Evolutionary conservation across 2,329 filamentous ascomycete species (phyloP), one percentile per base, ranked within the genome.

Genomic region (Trichoderma guizhouense): DNA sequence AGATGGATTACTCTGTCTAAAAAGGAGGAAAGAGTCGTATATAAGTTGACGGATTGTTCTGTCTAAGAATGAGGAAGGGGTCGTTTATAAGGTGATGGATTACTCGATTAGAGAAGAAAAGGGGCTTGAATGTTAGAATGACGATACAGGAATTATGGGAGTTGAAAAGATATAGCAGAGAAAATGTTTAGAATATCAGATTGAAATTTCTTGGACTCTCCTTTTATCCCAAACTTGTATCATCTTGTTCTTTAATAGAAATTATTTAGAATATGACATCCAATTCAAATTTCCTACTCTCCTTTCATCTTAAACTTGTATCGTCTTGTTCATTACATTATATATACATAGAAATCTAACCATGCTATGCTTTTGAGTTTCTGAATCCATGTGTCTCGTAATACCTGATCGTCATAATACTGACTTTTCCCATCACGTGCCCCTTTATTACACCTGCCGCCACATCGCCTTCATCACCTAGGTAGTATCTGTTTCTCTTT

Each of bases 31-130:
- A 28, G 24, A 36, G 12, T 1, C 21, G 18, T 5, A 21, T 21
- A n/a, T n/a, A 58, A 21, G 28, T 3, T 30, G 55, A 80, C 91
- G 82, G 84, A 86, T 15, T 88, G 88, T 73, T 76, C 51, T 32
- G 68, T 70, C 3, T 63, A 32, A 58, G 11, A 8, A 18, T 3
- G 8, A 30, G 28, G 47, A 12, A 26, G 21, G 18, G 36, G 11
- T 1, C 21, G 26, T 5, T 14, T n/a, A n/a, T 28, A 58, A n/a
- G 18, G 0, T 28, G 55, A 21, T 32, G 18, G 15, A 58, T 32
- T 7, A 9, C 26, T 12, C n/a, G 9, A 14, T 5, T 51, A 14
- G 47, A 53, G 11, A 53, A 53, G 21, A 53, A 53, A 53, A 14
- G 47, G 21, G 47, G 47, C 14, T 21, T 24, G 3, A 11, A 57